phyloP scores from a whole-genome alignment of 139 green algal species.

The Auxenochlorella protothecoides region DNA sequence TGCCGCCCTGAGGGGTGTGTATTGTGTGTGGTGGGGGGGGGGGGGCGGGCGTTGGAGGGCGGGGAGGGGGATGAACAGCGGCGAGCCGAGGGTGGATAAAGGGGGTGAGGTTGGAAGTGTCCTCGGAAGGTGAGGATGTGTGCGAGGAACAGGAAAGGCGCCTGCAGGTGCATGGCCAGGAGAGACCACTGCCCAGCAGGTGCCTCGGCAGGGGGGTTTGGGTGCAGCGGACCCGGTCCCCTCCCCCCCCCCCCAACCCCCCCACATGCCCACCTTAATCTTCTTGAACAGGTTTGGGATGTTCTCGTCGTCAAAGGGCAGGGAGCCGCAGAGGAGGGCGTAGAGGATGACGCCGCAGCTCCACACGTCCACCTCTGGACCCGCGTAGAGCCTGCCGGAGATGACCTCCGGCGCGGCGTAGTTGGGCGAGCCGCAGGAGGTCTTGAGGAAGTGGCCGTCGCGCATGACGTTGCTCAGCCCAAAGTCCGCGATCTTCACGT shows the following conservation, averaged over 20 bases:
- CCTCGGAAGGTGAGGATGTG: too few relatives aligned
- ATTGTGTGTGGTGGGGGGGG: not conserved
- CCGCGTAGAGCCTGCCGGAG: conserved; percentile 90
- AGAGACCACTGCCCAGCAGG: too few relatives aligned
- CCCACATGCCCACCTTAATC: conserved; percentile 70
- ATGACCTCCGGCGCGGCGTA: conserved; percentile 99
- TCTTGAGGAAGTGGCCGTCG: conserved; percentile 99
- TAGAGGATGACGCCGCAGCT: conserved; percentile 98
- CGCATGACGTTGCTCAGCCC: conserved; percentile 97
- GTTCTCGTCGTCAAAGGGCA: conserved; percentile 99
- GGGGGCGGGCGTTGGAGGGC: not conserved
- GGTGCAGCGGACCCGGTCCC: too few relatives aligned
- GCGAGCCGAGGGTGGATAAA: not conserved
- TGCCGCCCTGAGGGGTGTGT: conserved; percentile 38
- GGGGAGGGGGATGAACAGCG: not conserved
- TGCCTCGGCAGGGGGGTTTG: too few relatives aligned
- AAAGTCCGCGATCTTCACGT: conserved; percentile 96
- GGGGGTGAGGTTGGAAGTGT: not conserved
- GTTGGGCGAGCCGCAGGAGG: conserved; percentile 91
- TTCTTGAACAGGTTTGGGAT: conserved; percentile 99
- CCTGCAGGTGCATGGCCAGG: too few relatives aligned
- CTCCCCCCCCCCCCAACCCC: not conserved
- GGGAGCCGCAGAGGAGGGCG: conserved; percentile 90
- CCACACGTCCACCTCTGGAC: conserved; percentile 98
- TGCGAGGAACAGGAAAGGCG: too few relatives aligned